Evolutionary conservation across 441 rosid species (phyloP), one percentile per base, ranked within the genome.

Genomic region (Adansonia rubrostipa): DNA sequence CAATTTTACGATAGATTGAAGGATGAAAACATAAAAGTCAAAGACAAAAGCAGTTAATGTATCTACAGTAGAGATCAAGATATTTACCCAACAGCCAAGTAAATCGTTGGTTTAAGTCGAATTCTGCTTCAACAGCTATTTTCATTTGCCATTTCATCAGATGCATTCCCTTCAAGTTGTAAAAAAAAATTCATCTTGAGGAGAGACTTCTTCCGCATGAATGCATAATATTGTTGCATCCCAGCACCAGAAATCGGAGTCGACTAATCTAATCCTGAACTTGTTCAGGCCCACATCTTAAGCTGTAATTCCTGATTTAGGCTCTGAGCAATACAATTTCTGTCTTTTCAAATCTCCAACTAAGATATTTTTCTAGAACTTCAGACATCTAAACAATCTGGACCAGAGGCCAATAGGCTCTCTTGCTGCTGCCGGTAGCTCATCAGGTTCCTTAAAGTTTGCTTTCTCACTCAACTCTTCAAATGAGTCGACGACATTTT

Each of bases 381-480:
- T 83, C 80, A 84, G 22, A 45, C 53, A 69, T 72, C 83, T 72
- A 44, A 54, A 9, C 76, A 89, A 75, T 77, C 85, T 82, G 57
- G 54, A 82, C 68, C 85, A 85, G 9, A 81, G 69, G 53, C 93
- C 85, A 9, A 6, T 69, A 5, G 78, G 81, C 73, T 69, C 82
- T 20, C 8, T 20, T 1, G 42, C 71, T 47, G 65, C 77, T 2
- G 73, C 72, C 1, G 77, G 77, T 65, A 45, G 72, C 79, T 81
- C 88, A 53, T 63, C 79, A 0, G 97, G 95, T 61, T 93, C 98
- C 73, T 87, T 92, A 65, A 86, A 91, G 14, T 85, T 86, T 3
- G 92, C 95, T 67, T 82, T 85, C 80, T 71, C 47, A 75, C 95
- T 88, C 77, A 89, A 78, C 71, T 88, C 92, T 67, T 84, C 71